phyloP scores from a whole-genome alignment of 2,329 filamentous ascomycete genomes.

The Biscogniauxia marginata region DNA sequence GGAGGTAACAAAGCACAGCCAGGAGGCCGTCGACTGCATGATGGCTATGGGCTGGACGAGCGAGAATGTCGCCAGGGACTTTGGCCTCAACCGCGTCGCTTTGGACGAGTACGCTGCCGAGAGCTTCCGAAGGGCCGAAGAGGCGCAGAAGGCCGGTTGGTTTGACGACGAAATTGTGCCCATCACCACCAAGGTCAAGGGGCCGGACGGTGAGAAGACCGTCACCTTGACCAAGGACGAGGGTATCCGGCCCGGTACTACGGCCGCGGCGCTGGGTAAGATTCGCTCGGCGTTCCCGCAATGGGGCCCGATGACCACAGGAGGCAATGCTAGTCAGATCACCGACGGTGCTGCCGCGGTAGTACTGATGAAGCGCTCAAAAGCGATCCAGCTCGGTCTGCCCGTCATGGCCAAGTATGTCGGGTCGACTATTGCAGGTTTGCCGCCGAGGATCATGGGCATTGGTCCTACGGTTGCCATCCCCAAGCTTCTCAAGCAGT shows the following conservation, averaged over 20 bases:
- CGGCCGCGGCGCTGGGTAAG: conserved; percentile 76
- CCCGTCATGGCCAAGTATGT: conserved; percentile 95
- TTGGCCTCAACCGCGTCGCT: conserved; percentile 73
- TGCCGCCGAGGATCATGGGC: conserved; percentile 94
- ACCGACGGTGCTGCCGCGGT: conserved; percentile 91
- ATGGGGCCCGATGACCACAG: conserved; percentile 82
- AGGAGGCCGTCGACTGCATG: conserved; percentile 82
- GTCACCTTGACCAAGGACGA: conserved; percentile 84
- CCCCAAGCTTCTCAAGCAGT: conserved; percentile 80
- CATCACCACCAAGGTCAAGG: conserved; percentile 78
- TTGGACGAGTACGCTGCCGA: conserved; percentile 87
- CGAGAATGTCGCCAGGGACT: conserved; percentile 92
- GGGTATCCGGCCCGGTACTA: conserved; percentile 87
- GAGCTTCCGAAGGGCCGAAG: conserved; percentile 84
- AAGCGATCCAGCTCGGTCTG: conserved; percentile 80
- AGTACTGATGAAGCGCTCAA: conserved; percentile 91
- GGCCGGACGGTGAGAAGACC: conserved; percentile 77
- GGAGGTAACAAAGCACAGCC: conserved; percentile 66
- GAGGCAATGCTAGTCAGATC: conserved; percentile 91
- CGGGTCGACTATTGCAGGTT: conserved; percentile 83
- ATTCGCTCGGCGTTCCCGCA: conserved; percentile 87
- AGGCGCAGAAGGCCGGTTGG: conserved; percentile 84
- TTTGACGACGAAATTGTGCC: conserved; percentile 94
- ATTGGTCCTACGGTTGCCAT: conserved; percentile 76
- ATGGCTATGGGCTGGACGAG: conserved; percentile 97